Percentiles rank a stretch among this genome's conserved stretches.
These are phyloP conservation scores for Trichoderma atrobrunneum DNA, from an alignment of 2,329 filamentous ascomycete species.

Conservation along the genomic window DNA sequence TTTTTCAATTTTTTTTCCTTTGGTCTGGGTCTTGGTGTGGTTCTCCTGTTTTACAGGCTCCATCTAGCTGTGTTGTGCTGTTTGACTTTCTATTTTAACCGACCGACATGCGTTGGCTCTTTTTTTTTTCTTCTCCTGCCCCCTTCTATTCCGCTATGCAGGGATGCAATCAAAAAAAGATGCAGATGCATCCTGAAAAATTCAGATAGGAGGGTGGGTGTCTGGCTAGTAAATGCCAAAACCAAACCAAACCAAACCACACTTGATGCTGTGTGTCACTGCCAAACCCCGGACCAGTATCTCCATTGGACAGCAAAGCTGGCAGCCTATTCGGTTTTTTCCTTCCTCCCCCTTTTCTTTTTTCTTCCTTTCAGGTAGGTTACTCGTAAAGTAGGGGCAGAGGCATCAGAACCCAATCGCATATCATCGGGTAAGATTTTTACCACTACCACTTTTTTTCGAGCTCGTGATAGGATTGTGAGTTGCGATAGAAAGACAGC, in stretches of 20 bases:
- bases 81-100: not conserved
- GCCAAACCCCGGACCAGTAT: not conserved
- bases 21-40: not conserved
- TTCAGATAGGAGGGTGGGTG: not conserved
- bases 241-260: not conserved
- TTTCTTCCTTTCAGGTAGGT: not conserved
- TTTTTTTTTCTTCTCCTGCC: not conserved
- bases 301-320: slow-evolving; percentile 2
- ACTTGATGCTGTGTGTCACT: not conserved
- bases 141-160: not conserved
- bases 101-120: not conserved
- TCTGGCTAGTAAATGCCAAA: not conserved
- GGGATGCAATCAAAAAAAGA: not conserved
- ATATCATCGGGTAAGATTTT: not conserved
- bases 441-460: not conserved
- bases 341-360: not conserved
- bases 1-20: not conserved
- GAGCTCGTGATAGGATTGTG: not conserved
- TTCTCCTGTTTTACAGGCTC: not conserved
- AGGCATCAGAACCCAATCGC: slow-evolving; percentile 2
- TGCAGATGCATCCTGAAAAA: not conserved
- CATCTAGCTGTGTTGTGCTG: not conserved
- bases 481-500: not conserved
- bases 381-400: not conserved
- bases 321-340: not conserved